Conservation (phyloP, 805 yeast species). For the Saccharomycopsis malanga region DNA sequence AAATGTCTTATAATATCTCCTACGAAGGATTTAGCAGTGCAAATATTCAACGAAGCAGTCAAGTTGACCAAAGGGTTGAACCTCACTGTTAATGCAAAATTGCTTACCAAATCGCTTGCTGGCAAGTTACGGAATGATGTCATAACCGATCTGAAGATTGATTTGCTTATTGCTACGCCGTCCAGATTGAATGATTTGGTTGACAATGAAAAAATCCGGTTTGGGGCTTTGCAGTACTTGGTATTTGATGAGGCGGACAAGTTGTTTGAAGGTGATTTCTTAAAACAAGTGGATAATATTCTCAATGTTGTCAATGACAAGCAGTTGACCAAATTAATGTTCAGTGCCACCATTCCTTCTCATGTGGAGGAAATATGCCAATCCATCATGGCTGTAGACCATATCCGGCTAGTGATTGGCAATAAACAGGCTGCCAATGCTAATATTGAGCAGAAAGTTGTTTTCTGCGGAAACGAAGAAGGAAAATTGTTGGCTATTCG, state of each 20-base stretch:
- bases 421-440: conserved; percentile 89
- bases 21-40: conserved; percentile 88
- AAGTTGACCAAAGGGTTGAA: conserved; percentile 49
- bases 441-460: conserved; percentile 73
- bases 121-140: conserved; percentile 52
- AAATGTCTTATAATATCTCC: conserved; percentile 74
- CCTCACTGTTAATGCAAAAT: conserved; percentile 45
- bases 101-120: conserved; percentile 66
- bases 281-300: conserved; percentile 85
- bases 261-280: conserved; percentile 77
- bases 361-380: conserved; percentile 84
- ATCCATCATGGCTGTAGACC: conserved; percentile 70
- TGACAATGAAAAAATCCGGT: conserved; percentile 50
- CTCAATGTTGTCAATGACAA: conserved; percentile 28
- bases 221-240: conserved; percentile 62
- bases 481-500: conserved; percentile 92
- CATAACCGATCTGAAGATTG: conserved; percentile 46
- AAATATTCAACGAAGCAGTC: conserved; percentile 64
- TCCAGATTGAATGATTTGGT: conserved; percentile 76
- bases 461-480: conserved; percentile 87
- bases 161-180: conserved; percentile 82
- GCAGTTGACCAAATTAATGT: conserved; percentile 58
- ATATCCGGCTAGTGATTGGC: conserved; percentile 82
- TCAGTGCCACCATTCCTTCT: conserved; percentile 93
- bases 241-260: conserved; percentile 96